phyloP scores from a whole-genome alignment of 2,329 filamentous ascomycete species.

The Fusarium verrucosum region DNA sequence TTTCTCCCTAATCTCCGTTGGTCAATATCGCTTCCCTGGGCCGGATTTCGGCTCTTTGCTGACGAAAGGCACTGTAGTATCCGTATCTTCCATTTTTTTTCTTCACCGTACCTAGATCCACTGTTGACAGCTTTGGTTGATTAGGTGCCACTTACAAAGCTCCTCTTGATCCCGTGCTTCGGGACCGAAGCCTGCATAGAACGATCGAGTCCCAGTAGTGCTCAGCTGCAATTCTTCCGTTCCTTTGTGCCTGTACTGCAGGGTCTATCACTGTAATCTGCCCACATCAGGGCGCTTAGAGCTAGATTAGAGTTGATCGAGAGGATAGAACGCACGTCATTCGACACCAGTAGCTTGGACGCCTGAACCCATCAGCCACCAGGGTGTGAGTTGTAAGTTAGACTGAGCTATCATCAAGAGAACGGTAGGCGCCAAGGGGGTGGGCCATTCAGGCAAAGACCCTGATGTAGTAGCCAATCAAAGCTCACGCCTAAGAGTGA shows the following conservation, averaged over 20 bases:
- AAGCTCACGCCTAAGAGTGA: conserved; percentile 1
- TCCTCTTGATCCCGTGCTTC: conserved; percentile 27
- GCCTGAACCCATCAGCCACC: conserved; percentile 16
- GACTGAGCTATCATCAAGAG: background rate
- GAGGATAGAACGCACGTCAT: conserved; percentile 36
- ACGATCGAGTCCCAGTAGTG: background rate
- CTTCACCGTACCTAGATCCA: conserved; percentile 36
- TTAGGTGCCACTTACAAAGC: conserved; percentile 13
- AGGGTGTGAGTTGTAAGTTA: conserved; percentile 13
- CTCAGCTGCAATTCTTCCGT: background rate
- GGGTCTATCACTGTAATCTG: conserved; percentile 30
- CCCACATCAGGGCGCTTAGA: conserved; percentile 40
- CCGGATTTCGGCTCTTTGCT: conserved; percentile 34
- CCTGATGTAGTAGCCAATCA: conserved; percentile 22
- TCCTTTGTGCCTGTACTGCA: conserved; percentile 34
- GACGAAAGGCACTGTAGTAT: no score
- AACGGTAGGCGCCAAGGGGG: conserved; percentile 29
- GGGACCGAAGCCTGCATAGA: conserved; percentile 21
- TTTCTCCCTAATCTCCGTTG: conserved; percentile 15
- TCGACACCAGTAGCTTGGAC: conserved; percentile 39
- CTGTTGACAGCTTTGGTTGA: conserved; percentile 13
- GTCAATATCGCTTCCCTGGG: conserved; percentile 39
- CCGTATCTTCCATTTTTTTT: conserved; percentile 9
- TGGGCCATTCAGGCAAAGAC: conserved; percentile 15
- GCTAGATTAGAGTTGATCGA: conserved; percentile 23